Evolutionary conservation across 371 early-diverging fungal species (phyloP), one percentile per base, ranked within the genome.

Genomic region (Blakeslea trispora): DNA sequence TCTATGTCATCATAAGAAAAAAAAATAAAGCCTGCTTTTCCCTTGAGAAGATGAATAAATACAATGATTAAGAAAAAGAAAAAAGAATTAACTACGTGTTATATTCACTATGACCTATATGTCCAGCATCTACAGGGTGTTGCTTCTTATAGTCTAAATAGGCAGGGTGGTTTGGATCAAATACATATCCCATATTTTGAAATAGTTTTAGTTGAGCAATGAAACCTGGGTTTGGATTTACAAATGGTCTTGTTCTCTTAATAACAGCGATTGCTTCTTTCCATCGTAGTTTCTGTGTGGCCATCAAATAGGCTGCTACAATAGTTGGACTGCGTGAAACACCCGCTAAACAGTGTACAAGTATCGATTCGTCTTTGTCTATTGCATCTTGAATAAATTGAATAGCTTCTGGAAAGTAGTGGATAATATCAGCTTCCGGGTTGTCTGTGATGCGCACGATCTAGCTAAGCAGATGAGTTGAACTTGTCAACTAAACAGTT

Each of bases 201-300:
- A 84, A 93, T 13, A 92, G 65, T 35, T 73, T 66, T 18, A 91
- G 68, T 58, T 92, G 93, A 1, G 74, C 63, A 34, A 81, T 37
- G 56, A 93, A 93, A 6, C 93, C 92, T 22, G 72, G 65, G 59
- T 93, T 93, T 1, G 92, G 92, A n/a, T 69, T 69, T 3, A 72
- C 79, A 72, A 84, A 81, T 0, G 79, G 81, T 39, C 91, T 69
- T 34, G 61, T 69, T 14, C 59, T 63, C 50, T 82, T 78, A 19
- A 91, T 70, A 2, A 50, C 31, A 0, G 67, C 75, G 19, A 91
- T 48, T 1, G 91, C 91, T 35, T 79, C 80, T 48, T 75, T 72
- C 0, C 59, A 69, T 11, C 78, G 53, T 24, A 86, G 23, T 2
- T 56, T 60, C 18, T 74, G 61, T 23, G 62, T 68, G 58, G 77